Base-by-base conservation (phyloP, 371 early-diverging fungal genomes). In the Parasitella parasitica region DNA sequence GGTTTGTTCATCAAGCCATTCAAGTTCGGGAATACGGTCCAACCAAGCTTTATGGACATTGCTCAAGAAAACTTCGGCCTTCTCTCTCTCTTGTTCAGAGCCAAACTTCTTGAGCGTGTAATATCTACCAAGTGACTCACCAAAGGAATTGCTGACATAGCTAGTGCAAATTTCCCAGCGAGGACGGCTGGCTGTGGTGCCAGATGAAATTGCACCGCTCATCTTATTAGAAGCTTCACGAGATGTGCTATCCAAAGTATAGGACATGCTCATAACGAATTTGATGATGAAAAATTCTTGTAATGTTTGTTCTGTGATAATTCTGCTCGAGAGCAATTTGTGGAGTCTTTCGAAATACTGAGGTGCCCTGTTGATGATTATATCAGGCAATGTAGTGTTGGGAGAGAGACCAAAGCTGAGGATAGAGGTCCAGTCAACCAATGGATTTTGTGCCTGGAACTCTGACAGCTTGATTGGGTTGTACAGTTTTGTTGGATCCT, bases 1-100 rank as follows among this genome's bases (percentile, higher is more conserved):
- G 0, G 88, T 88, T 27, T 64, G 51, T 3, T 70, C 43, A 66
- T 89, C 88, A 4, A 89, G 67, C 87, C 87, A 89, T n/a, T 74
- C 70, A 4, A 76, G 54, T 1, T 72, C 57, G 12, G 72, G 53
- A 13, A 87, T 71, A 15, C 83, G 63, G 30, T 73, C 61, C 11
- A 77, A 48, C 55, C 85, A 74, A 12, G 76, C 62, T 6, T 73
- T 66, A 36, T 77, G 69, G 26, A 77, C 63, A 5, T 55, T 37
- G 1, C 24, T 36, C 24, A 88, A 71, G 49, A 84, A 73, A 4
- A 63, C 55, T n/a, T 61, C 63, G 0, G 61, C 61, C 26, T 71
- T 63, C 15, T 72, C 70, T n/a, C 61, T 39, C 16, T 70, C 59
- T 15, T 70, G 64, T 37, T 68, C 70, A 48, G 76, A 67, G 27